Conservation (phyloP, 768 basidiomycete species). For the Cyathus striatus region DNA sequence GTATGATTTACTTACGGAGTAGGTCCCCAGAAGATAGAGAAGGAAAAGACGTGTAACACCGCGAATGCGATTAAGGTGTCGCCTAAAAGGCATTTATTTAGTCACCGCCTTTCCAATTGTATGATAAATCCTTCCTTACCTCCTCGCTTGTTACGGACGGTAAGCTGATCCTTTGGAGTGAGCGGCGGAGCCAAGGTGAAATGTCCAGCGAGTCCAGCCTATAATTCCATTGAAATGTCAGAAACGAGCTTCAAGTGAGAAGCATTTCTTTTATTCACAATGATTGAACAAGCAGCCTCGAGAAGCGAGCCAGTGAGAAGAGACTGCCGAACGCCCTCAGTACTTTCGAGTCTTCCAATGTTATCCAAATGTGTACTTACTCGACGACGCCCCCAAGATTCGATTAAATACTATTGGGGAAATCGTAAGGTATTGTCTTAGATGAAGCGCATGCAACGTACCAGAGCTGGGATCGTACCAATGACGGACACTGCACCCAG, state of each 20-base stretch:
- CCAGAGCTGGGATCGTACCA: slow-evolving; percentile 67
- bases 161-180: slow-evolving; percentile 42
- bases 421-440: not conserved
- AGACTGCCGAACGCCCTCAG: slow-evolving; percentile 31
- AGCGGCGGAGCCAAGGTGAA: slow-evolving; percentile 52
- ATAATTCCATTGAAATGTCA: not conserved
- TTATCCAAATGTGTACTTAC: slow-evolving; percentile 22
- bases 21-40: slow-evolving; percentile 73
- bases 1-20: slow-evolving; percentile 37
- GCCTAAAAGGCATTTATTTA: slow-evolving; percentile 38
- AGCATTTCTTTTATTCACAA: slow-evolving; percentile 30
- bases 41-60: slow-evolving; percentile 70
- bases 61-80: slow-evolving; percentile 71
- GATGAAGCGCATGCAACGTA: too few relatives aligned
- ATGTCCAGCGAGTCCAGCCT: slow-evolving; percentile 73
- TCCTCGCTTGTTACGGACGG: slow-evolving; percentile 51
- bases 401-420: slow-evolving; percentile 47
- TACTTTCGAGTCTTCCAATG: not conserved
- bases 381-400: slow-evolving; percentile 67
- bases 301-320: slow-evolving; percentile 59
- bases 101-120: too few relatives aligned
- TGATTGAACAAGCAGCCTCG: slow-evolving; percentile 58
- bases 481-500: slow-evolving; percentile 72
- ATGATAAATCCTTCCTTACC: slow-evolving; percentile 23
- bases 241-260: not conserved